Percentiles rank a stretch among this genome's conserved stretches.
phyloP scores from a whole-genome alignment of 2,329 filamentous ascomycete species.

The Pseudohalonectria lignicola region DNA sequence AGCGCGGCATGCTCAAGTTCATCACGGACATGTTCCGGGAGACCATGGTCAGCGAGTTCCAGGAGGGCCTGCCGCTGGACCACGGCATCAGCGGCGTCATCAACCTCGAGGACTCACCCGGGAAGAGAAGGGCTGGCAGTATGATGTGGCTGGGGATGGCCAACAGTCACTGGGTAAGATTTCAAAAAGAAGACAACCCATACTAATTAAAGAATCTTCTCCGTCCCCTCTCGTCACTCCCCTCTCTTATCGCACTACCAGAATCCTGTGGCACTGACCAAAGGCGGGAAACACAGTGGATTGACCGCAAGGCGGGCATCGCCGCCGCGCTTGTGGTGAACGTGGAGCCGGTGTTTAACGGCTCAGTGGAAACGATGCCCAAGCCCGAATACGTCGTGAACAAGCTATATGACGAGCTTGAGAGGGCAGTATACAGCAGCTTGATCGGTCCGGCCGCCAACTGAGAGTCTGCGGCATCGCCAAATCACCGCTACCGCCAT shows the following conservation, averaged over 20 bases:
- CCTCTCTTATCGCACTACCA: too few species aligned
- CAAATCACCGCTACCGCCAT: too few species aligned
- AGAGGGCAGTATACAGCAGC: neutral
- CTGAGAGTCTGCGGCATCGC: too few species aligned
- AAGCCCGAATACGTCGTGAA: neutral
- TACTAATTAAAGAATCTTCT: too few species aligned
- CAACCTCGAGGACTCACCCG: conserved; percentile 24
- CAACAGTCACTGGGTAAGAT: conserved; percentile 29
- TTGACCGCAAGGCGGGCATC: conserved; percentile 23
- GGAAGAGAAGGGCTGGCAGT: conserved; percentile 28
- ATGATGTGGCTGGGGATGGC: conserved; percentile 31
- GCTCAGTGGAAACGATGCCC: too few species aligned
- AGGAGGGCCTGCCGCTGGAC: conserved; percentile 18
- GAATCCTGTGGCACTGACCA: too few species aligned
- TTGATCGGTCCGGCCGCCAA: too few species aligned
- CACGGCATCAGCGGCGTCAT: conserved; percentile 27
- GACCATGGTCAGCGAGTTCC: conserved; percentile 25
- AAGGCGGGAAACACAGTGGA: conserved; percentile 13
- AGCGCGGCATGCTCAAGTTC: conserved; percentile 12
- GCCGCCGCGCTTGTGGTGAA: conserved; percentile 26
- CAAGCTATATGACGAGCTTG: neutral
- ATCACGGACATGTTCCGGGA: conserved; percentile 10
- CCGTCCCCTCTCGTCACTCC: too few species aligned
- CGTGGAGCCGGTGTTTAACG: too few species aligned
- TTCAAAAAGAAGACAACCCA: neutral